These are phyloP conservation scores for Ceratocystis cubensis DNA, from an alignment of 2,329 filamentous ascomycete species.

Conservation along the genomic window DNA sequence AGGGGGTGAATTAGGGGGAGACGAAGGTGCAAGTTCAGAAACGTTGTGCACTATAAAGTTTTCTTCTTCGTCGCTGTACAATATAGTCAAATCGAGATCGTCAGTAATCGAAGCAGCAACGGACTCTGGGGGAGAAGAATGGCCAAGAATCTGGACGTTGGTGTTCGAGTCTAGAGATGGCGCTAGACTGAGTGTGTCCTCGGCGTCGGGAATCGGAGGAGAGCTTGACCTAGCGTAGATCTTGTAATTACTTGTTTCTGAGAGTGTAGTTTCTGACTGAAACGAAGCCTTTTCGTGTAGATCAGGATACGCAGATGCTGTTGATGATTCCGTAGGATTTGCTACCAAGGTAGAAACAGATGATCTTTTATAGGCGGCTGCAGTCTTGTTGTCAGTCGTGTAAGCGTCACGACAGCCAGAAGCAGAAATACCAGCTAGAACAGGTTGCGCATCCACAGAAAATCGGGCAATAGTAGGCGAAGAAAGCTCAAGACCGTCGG, in stretches of 20 bases:
- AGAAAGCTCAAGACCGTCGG: slow-evolving; percentile 8
- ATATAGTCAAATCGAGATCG: slow-evolving; percentile 40
- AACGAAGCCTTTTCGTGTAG: slow-evolving; percentile 20
- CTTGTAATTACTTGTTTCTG: slow-evolving; percentile 44
- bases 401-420: slow-evolving; percentile 22
- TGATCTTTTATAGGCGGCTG: slow-evolving; percentile 16
- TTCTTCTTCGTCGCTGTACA: slow-evolving; percentile 21
- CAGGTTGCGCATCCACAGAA: slow-evolving; percentile 25
- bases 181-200: slow-evolving; percentile 29
- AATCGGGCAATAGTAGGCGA: slow-evolving; percentile 21
- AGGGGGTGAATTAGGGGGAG: slow-evolving; percentile 19
- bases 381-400: slow-evolving; percentile 8
- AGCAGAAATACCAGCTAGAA: slow-evolving; percentile 28
- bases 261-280: slow-evolving; percentile 32
- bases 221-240: slow-evolving; percentile 37
- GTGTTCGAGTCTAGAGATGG: slow-evolving; percentile 29
- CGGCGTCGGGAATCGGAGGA: slow-evolving; percentile 22
- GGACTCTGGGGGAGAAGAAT: slow-evolving; percentile 37
- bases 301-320: slow-evolving; percentile 13
- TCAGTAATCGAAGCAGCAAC: slow-evolving; percentile 32
- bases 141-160: slow-evolving; percentile 41
- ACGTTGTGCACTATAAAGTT: slow-evolving; percentile 22
- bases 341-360: slow-evolving; percentile 22
- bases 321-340: background rate
- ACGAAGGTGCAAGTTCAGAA: slow-evolving; percentile 24